phyloP scores from a whole-genome alignment of 192 early-diverging fungal genomes.

The Backusella westeae region DNA sequence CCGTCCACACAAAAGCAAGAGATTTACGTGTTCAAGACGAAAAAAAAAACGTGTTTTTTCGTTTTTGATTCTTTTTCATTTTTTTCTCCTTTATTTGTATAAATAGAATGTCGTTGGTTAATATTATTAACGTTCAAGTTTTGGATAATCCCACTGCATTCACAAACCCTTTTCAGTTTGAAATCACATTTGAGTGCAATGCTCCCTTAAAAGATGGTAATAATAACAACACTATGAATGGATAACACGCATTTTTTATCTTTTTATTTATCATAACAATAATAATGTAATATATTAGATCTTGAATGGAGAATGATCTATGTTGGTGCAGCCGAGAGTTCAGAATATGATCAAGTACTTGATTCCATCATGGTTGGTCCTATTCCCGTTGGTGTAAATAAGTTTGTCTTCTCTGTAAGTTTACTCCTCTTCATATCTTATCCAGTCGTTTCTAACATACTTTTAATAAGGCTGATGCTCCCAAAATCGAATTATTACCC shows the following conservation, averaged over 20 bases:
- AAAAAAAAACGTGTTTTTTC: neutral
- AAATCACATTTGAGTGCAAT: conserved; percentile 97
- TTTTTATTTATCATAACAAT: neutral
- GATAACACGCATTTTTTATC: neutral
- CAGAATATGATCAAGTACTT: conserved; percentile 86
- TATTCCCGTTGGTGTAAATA: conserved; percentile 91
- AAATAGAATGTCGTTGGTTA: conserved; percentile 72
- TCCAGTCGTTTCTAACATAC: neutral
- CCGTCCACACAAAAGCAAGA: neutral
- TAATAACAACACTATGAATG: neutral
- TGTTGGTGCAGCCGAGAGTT: conserved; percentile 85
- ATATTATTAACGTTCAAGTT: conserved; percentile 81
- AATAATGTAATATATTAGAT: conserved; percentile 42
- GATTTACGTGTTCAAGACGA: neutral
- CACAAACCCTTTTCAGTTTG: conserved; percentile 81
- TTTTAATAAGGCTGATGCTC: conserved; percentile 56
- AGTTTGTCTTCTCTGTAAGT: conserved; percentile 87
- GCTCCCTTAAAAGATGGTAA: conserved; percentile 82
- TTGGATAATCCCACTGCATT: conserved; percentile 85
- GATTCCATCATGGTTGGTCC: conserved; percentile 96
- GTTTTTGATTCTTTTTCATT: conserved; percentile 16
- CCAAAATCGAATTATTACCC: conserved; percentile 75
- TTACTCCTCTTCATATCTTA: neutral
- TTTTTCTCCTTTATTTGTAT: conserved; percentile 9
- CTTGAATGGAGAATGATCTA: conserved; percentile 98